A percentile compares a stretch with the other conserved stretches of the same genome.
phyloP scores from a whole-genome alignment of 164 flowering plant species.

The Umbellularia californica region DNA sequence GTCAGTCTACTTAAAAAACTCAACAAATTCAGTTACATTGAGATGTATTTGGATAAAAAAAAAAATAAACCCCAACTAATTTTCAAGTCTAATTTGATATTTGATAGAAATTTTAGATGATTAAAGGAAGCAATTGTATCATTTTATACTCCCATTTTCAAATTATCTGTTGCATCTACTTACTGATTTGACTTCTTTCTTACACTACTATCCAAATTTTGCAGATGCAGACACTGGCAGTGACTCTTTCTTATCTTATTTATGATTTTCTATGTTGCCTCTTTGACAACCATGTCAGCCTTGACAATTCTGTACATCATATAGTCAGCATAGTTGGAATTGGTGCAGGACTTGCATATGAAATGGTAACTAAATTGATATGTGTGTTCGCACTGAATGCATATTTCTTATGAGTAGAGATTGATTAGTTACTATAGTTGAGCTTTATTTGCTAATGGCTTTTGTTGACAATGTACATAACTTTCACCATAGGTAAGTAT shows the following conservation, averaged over 20 bases:
- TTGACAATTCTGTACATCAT: constrained; percentile 80
- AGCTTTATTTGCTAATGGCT: too few relatives aligned
- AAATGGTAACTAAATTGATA: constrained; percentile 33
- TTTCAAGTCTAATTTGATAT: background rate
- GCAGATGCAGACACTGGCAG: constrained; percentile 70
- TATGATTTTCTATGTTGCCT: constrained; percentile 76
- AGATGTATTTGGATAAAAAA: too few relatives aligned
- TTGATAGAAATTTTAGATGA: background rate
- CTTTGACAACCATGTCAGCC: constrained; percentile 37
- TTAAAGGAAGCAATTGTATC: background rate
- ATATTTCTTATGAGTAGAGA: too few relatives aligned
- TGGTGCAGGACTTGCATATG: constrained; percentile 60
- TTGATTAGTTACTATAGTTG: too few relatives aligned
- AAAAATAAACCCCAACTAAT: too few relatives aligned
- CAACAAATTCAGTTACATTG: too few relatives aligned
- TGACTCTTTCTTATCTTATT: constrained; percentile 56
- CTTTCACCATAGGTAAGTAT: too few relatives aligned
- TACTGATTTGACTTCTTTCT: background rate
- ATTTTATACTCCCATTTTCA: background rate
- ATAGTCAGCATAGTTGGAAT: constrained; percentile 72
- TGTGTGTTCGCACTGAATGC: background rate
- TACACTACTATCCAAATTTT: too few relatives aligned
- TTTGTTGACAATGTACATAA: too few relatives aligned
- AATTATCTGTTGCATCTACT: background rate
- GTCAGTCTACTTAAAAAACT: too few relatives aligned